Evolutionary conservation across 768 basidiomycete genomes (phyloP), one percentile per base, ranked within the genome.

Genomic region (Lactarius deliciosus): DNA sequence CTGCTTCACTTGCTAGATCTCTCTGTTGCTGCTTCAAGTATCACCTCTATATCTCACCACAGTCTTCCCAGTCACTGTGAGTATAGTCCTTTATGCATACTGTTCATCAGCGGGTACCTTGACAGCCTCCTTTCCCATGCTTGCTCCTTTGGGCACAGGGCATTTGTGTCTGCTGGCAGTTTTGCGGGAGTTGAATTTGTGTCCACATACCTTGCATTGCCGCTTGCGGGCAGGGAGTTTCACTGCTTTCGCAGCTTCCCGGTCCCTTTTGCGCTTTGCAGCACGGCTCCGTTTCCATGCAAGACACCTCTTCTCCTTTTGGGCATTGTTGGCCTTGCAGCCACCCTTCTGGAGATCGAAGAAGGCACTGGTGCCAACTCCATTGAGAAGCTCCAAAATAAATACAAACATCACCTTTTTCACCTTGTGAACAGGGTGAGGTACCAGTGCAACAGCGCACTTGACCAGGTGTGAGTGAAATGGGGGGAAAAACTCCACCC

Each of bases 321-420:
- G 56, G 56, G 56, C 56, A 36, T 34, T 34, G 22, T 57, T 57
- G 56, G 56, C 56, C 56, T 57, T 38, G 57, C 22, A 2, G 22
- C 57, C 36, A 15, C 57, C 57, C 36, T 57, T 57, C 56, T 36
- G 56, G 56, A 57, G 56, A 0, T 36, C 56, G n/a, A 57, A 57
- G 34, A 57, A 57, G 32, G 56, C 56, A 6, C 2, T 1, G 8
- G 9, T 0, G 22, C n/a, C 56, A 10, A 2, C 20, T 13, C 56
- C 36, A n/a, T 57, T 25, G 0, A 57, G 57, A 13, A 57, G 57
- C 57, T 56, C 55, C 32, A 56, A 56, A 20, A 57, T 9, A 25
- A 54, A 54, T 2, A 25, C 25, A 28, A 54, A 22, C 25, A 57
- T 36, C 34, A 38, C 56, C n/a, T 15, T 36, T 57, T 57, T 57